Percentiles rank a stretch among this genome's conserved stretches.
These are phyloP conservation scores for Xylaria sp. DNA, from an alignment of 2,329 filamentous ascomycete genomes.

Conservation along the genomic window DNA sequence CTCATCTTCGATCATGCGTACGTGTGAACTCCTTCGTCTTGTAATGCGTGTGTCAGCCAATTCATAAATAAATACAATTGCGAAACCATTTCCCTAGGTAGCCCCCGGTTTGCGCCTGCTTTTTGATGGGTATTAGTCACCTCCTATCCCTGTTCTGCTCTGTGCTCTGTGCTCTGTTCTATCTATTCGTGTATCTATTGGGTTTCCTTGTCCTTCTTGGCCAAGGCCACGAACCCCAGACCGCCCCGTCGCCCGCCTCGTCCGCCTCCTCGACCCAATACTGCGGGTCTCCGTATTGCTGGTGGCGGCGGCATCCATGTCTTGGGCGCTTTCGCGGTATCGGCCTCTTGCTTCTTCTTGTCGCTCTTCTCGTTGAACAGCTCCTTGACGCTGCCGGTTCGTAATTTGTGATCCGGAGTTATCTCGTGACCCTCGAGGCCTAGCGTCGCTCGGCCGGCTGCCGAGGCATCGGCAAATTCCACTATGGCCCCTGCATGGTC, in stretches of 20 bases:
- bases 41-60: neutral
- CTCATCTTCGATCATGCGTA: neutral
- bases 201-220: slow-evolving; percentile 30
- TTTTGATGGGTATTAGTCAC: slow-evolving; percentile 7
- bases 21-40: slow-evolving; percentile 10
- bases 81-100: neutral
- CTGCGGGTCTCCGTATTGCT: slow-evolving; percentile 55
- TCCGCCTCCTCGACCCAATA: slow-evolving; percentile 47
- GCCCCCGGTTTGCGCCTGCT: slow-evolving; percentile 4
- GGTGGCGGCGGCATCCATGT: slow-evolving; percentile 58
- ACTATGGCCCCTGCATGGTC: slow-evolving; percentile 86
- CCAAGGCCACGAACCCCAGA: slow-evolving; percentile 54
- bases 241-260: slow-evolving; percentile 47
- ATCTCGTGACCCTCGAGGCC: slow-evolving; percentile 67
- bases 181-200: slow-evolving; percentile 1
- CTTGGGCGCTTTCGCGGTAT: slow-evolving; percentile 43
- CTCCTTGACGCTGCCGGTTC: slow-evolving; percentile 64
- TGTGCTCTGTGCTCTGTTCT: neutral
- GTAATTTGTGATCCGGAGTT: slow-evolving; percentile 61
- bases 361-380: slow-evolving; percentile 61
- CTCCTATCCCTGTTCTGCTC: neutral
- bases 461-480: slow-evolving; percentile 77
- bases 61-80: slow-evolving; percentile 5
- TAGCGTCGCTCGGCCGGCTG: slow-evolving; percentile 77
- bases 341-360: slow-evolving; percentile 55